These are phyloP conservation scores for Lophiotrema nucula DNA, from an alignment of 495 filamentous ascomycete species.

Conservation along the genomic window DNA sequence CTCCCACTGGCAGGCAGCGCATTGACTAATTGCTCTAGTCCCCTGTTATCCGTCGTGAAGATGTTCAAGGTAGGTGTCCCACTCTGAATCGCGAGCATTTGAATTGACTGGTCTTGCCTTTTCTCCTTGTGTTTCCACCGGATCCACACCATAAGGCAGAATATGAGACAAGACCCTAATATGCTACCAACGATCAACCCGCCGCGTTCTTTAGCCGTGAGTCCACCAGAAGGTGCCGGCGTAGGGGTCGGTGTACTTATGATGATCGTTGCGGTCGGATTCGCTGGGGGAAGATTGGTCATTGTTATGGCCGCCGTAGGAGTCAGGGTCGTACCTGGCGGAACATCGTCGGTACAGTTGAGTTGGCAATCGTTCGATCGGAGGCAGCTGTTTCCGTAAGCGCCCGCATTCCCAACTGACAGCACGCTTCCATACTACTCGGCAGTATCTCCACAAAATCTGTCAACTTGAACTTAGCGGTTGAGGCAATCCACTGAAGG, in stretches of 20 bases:
- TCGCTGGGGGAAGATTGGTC: no score
- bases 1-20: no score
- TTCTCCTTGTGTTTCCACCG: not conserved
- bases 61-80: no score
- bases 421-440: no score
- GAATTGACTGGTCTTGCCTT: no score
- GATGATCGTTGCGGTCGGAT: no score
- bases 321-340: not conserved
- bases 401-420: no score
- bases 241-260: no score
- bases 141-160: not conserved
- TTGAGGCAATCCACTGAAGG: not conserved
- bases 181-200: not conserved
- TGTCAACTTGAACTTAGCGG: not conserved
- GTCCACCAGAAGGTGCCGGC: not conserved
- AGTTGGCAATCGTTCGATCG: not conserved
- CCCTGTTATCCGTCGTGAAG: no score
- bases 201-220: not conserved
- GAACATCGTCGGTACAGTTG: not conserved
- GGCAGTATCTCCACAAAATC: not conserved
- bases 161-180: not conserved
- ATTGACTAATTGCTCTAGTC: no score
- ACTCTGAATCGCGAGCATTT: no score
- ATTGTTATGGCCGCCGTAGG: not conserved
- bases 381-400: no score